These are phyloP conservation scores for Rutstroemia sp. DNA, from an alignment of 2,329 filamentous ascomycete genomes.

Conservation along the genomic window DNA sequence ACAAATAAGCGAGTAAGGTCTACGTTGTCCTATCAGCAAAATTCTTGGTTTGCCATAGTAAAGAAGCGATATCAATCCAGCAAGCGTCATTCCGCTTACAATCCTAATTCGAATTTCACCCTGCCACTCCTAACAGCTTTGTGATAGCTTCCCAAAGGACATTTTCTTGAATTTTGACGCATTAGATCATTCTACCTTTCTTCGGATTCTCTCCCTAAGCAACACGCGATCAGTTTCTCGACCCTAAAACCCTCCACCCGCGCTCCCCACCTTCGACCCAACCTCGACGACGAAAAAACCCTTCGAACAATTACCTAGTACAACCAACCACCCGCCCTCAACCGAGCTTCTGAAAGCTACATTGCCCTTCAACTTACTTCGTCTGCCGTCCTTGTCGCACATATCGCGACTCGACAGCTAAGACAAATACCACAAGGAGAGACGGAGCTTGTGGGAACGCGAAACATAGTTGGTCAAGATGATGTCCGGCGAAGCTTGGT, in stretches of 20 bases:
- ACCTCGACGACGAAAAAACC: slow-evolving; percentile 5
- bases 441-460: slow-evolving; percentile 10
- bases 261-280: slow-evolving; percentile 8
- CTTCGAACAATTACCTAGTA: slow-evolving; percentile 1
- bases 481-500: slow-evolving; percentile 98
- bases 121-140: background rate
- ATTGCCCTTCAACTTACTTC: background rate
- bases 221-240: background rate
- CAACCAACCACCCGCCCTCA: background rate
- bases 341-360: slow-evolving; percentile 4
- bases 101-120: background rate
- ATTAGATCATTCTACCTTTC: background rate
- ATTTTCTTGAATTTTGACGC: background rate
- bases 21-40: background rate
- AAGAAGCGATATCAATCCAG: background rate
- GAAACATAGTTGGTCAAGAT: slow-evolving; percentile 30
- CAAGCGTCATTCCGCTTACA: slow-evolving; percentile 3
- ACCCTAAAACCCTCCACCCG: background rate
- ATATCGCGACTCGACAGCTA: background rate
- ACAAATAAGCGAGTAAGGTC: slow-evolving; percentile 3
- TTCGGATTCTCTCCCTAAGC: background rate
- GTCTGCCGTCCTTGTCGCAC: background rate
- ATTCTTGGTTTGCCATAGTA: background rate
- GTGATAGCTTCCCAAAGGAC: background rate
- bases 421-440: background rate